Percentiles rank a stretch among this genome's conserved stretches.
Evolutionary conservation across 2,329 filamentous ascomycete genomes (phyloP).

Genomic region (Hypoxylon sp.): DNA sequence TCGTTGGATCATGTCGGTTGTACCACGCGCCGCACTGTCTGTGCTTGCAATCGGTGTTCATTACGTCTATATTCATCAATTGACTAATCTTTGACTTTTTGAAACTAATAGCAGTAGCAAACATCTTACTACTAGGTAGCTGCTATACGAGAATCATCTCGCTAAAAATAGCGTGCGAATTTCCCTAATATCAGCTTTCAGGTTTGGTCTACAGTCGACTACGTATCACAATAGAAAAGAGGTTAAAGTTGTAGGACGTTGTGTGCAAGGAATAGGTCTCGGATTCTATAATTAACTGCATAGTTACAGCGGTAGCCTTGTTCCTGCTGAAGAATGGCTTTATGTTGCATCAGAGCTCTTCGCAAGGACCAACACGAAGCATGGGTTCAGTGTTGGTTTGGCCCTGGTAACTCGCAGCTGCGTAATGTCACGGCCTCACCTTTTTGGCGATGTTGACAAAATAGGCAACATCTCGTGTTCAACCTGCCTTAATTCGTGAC

Average conservation of each 20-base stretch:
- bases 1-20: background rate
- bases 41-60: background rate
- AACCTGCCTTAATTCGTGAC: background rate
- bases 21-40: background rate
- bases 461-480: background rate
- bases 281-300: background rate
- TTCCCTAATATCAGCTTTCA: background rate
- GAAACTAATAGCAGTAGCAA: background rate
- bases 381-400: conserved; percentile 15
- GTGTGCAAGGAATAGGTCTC: conserved; percentile 9
- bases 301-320: background rate
- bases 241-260: background rate
- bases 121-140: background rate
- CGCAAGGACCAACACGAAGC: background rate
- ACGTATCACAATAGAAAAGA: background rate
- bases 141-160: background rate
- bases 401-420: background rate
- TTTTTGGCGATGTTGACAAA: background rate
- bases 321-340: background rate
- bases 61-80: background rate
- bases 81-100: background rate
- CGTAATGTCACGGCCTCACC: background rate
- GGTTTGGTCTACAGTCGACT: background rate
- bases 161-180: conserved; percentile 5
- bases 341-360: background rate